Percentiles rank a stretch among this genome's conserved stretches.
phyloP scores from a whole-genome alignment of 2,329 filamentous ascomycete species.

The Botrytis fragariae region DNA sequence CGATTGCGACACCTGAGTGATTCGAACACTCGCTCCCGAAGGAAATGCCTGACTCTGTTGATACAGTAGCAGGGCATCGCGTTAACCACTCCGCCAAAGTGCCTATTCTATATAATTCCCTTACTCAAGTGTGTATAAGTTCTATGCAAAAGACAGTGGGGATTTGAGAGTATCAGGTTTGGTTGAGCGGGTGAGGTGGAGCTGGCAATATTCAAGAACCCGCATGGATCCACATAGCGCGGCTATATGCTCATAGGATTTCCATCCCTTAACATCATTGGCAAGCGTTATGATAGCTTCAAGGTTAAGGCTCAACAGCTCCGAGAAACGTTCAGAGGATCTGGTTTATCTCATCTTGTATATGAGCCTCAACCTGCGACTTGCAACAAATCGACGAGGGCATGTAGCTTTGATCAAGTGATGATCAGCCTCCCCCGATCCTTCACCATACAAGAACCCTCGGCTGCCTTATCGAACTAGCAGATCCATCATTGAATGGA shows the following conservation, averaged over 20 bases:
- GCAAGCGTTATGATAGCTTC: not conserved
- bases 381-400: conserved; percentile 7
- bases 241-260: not conserved
- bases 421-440: not conserved
- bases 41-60: conserved; percentile 8
- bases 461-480: too few relatives aligned
- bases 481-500: not conserved
- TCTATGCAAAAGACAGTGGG: not conserved
- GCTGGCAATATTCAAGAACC: conserved; percentile 1
- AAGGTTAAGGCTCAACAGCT: not conserved
- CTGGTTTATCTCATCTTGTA: not conserved
- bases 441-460: not conserved
- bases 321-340: not conserved
- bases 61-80: conserved; percentile 18
- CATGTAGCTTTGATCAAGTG: conserved; percentile 13
- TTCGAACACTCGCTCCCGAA: conserved; percentile 21
- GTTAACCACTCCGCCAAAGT: conserved; percentile 21
- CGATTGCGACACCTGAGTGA: conserved; percentile 2
- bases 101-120: fast-evolving
- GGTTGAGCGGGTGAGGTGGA: not conserved
- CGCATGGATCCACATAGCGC: conserved; percentile 12
- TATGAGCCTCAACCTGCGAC: conserved; percentile 2
- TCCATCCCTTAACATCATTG: not conserved
- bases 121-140: fast-evolving
- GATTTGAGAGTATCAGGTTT: not conserved